A percentile compares a stretch with the other conserved stretches of the same genome.
phyloP scores from a whole-genome alignment of 129 eudicot genomes.

The Centrapalus pauciflorus region DNA sequence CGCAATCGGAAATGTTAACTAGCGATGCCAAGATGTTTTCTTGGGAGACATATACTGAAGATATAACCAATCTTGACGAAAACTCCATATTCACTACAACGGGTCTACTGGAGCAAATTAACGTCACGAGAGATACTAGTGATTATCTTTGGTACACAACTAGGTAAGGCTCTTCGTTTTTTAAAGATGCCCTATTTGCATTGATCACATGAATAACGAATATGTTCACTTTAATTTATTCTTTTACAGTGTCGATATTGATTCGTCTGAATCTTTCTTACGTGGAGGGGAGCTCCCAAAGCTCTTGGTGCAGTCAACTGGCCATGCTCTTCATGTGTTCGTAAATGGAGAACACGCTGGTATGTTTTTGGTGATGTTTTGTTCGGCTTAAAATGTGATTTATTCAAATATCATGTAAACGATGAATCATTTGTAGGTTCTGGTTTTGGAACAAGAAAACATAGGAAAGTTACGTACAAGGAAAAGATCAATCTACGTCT shows the following conservation, averaged over 20 bases:
- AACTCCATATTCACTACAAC: conserved; percentile 42
- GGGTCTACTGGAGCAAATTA: conserved; percentile 90
- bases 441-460: conserved; percentile 69
- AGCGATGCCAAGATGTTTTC: conserved; percentile 51
- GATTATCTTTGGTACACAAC: conserved; percentile 95
- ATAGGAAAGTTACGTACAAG: conserved; percentile 49
- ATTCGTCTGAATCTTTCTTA: conserved; percentile 73
- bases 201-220: conserved; percentile 3
- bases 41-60: conserved; percentile 91
- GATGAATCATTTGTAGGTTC: conserved; percentile 50
- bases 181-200: background rate
- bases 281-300: conserved; percentile 72
- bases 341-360: conserved; percentile 84
- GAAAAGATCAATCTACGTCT: conserved; percentile 62
- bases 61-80: conserved; percentile 59
- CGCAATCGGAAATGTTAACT: conserved; percentile 62
- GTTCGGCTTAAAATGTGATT: background rate
- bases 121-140: conserved; percentile 77
- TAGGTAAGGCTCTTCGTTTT: conserved; percentile 40
- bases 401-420: background rate
- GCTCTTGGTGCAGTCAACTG: conserved; percentile 72
- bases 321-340: conserved; percentile 87
- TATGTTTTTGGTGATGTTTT: conserved; percentile 16
- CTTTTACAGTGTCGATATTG: conserved; percentile 57
- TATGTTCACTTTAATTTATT: background rate